Evolutionary conservation across 2,329 filamentous ascomycete genomes (phyloP).

Genomic region (Calonectria leucothoes): DNA sequence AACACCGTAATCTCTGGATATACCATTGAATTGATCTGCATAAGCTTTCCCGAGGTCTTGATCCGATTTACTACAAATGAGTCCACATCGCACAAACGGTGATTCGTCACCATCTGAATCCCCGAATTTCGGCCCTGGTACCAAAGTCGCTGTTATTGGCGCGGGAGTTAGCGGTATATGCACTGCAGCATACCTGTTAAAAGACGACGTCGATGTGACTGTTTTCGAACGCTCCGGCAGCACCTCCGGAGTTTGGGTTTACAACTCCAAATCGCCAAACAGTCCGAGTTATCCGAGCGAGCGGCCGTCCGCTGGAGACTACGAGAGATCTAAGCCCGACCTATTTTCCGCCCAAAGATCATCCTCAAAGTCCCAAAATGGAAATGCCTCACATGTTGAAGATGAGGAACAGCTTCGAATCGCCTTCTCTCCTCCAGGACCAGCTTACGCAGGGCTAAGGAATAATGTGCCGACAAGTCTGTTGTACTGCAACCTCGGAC

Average conservation of each 20-base stretch:
- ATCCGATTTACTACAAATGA: constrained; percentile 9
- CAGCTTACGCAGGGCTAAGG: constrained; percentile 71
- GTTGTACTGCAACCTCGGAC: constrained; percentile 54
- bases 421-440: constrained; percentile 43
- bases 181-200: constrained; percentile 51
- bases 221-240: constrained; percentile 51
- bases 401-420: constrained; percentile 13
- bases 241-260: constrained; percentile 54
- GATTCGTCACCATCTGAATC: not conserved
- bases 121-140: constrained; percentile 18
- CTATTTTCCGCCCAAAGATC: not conserved
- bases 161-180: constrained; percentile 55
- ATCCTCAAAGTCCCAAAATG: not conserved
- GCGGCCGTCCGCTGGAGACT: constrained; percentile 43
- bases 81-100: constrained; percentile 25
- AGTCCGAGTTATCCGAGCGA: constrained; percentile 49
- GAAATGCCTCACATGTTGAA: not conserved
- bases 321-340: constrained; percentile 26
- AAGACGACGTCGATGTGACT: constrained; percentile 48
- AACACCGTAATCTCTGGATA: not conserved
- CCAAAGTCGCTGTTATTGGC: constrained; percentile 52
- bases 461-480: constrained; percentile 79
- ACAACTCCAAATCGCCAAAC: constrained; percentile 43
- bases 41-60: not conserved
- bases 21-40: not conserved